phyloP scores from a whole-genome alignment of 345 rosid genomes.

The Raphanus sativus region DNA sequence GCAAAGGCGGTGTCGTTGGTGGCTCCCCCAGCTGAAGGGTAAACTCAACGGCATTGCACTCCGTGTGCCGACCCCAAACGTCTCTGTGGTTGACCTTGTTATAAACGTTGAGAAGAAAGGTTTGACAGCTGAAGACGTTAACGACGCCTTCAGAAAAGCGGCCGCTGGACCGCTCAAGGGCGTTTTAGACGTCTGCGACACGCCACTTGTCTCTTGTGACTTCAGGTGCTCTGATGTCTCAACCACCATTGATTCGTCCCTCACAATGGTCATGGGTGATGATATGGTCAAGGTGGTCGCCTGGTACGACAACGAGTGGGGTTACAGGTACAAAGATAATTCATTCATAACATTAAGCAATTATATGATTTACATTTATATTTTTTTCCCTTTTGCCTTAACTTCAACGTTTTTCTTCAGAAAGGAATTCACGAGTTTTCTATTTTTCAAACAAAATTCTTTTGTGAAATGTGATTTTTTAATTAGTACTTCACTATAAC shows the following conservation, averaged over 20 bases:
- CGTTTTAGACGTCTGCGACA: constrained; percentile 77
- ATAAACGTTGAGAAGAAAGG: constrained; percentile 87
- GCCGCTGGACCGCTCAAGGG: constrained; percentile 88
- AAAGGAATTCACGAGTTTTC: background rate
- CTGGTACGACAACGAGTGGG: constrained; percentile 99
- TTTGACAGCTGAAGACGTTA: constrained; percentile 79
- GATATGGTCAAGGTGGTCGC: constrained; percentile 98
- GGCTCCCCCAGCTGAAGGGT: constrained; percentile 90
- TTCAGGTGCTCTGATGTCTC: constrained; percentile 94
- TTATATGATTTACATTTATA: background rate
- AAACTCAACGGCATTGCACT: constrained; percentile 97
- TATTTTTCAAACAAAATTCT: background rate
- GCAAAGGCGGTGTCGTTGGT: constrained; percentile 98
- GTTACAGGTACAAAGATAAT: constrained; percentile 64
- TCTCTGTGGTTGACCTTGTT: constrained; percentile 92
- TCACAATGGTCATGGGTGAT: constrained; percentile 98
- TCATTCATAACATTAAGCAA: background rate
- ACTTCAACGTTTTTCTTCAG: background rate
- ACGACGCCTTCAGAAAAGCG: constrained; percentile 88
- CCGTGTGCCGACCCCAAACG: constrained; percentile 98
- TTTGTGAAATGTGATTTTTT: background rate
- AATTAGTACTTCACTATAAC: background rate
- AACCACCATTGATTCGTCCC: constrained; percentile 84
- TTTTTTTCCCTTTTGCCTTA: background rate
- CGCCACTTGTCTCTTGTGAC: constrained; percentile 87